These are phyloP conservation scores for Kluyveromyces nonfermentans DNA, from an alignment of 805 yeast genomes.

Conservation along the genomic window DNA sequence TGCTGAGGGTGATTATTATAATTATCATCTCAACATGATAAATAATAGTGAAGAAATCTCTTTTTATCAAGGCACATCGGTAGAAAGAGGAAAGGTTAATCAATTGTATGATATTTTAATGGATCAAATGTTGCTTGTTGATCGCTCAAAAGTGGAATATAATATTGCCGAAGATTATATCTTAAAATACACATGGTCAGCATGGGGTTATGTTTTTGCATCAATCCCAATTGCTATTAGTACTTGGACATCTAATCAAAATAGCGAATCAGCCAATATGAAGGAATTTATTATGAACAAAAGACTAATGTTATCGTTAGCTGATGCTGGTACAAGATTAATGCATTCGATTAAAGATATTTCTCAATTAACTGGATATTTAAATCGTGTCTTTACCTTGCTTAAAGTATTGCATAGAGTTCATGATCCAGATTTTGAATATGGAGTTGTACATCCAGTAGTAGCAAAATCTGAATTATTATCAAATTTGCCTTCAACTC, in stretches of 20 bases:
- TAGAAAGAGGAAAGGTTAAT: conserved; percentile 61
- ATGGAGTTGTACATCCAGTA: conserved; percentile 30
- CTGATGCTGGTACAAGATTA: conserved; percentile 90
- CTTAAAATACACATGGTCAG: conserved; percentile 89
- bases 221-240: conserved; percentile 79
- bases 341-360: conserved; percentile 92
- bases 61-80: conserved; percentile 77
- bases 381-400: conserved; percentile 73
- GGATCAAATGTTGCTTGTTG: conserved; percentile 44
- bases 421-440: conserved; percentile 45
- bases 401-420: conserved; percentile 74
- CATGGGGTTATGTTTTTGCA: conserved; percentile 85
- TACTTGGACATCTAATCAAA: conserved; percentile 27
- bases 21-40: conserved; percentile 74
- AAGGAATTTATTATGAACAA: conserved; percentile 85
- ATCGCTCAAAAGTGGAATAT: conserved; percentile 54
- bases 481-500: background rate
- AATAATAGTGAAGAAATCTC: conserved; percentile 91
- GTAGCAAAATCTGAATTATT: background rate
- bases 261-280: conserved; percentile 51
- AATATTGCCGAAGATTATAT: conserved; percentile 76
- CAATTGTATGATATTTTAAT: conserved; percentile 50
- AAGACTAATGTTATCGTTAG: conserved; percentile 78
- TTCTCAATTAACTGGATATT: conserved; percentile 83
- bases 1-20: conserved; percentile 83